Evolutionary conservation across 2,329 filamentous ascomycete species (phyloP).

Genomic region (Amauroascus verrucosus): DNA sequence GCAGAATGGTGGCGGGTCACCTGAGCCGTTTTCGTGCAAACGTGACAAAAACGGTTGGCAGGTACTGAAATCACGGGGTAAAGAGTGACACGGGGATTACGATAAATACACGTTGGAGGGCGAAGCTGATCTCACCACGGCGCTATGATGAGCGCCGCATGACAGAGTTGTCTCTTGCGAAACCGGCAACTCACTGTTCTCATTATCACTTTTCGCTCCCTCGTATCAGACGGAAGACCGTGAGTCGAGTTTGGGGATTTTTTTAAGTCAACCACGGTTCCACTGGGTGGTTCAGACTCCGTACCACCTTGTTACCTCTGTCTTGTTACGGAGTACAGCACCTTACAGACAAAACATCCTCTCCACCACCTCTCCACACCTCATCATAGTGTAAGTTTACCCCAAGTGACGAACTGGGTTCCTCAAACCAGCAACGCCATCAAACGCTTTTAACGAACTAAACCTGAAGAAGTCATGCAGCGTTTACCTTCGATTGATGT

Average conservation of each 20-base stretch:
- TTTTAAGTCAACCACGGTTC: neutral
- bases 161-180: too few relatives aligned
- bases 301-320: neutral
- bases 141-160: neutral
- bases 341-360: slow-evolving; percentile 2
- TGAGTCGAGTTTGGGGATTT: too few relatives aligned
- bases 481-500: neutral
- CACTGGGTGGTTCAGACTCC: neutral
- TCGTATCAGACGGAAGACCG: too few relatives aligned
- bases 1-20: neutral
- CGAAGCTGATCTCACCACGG: too few relatives aligned
- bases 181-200: too few relatives aligned
- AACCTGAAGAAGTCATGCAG: slow-evolving; percentile 2
- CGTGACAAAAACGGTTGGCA: slow-evolving; percentile 1
- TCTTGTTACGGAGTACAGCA: too few relatives aligned
- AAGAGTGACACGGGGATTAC: neutral
- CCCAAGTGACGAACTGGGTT: slow-evolving; percentile 9
- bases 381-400: slow-evolving; percentile 9
- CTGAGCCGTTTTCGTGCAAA: neutral
- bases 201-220: too few relatives aligned
- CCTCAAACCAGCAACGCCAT: slow-evolving; percentile 4
- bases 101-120: neutral
- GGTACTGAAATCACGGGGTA: neutral
- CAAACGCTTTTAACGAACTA: neutral
- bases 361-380: slow-evolving; percentile 7